phyloP scores from a whole-genome alignment of 2,329 filamentous ascomycete species.

The Coniochaeta sp. region DNA sequence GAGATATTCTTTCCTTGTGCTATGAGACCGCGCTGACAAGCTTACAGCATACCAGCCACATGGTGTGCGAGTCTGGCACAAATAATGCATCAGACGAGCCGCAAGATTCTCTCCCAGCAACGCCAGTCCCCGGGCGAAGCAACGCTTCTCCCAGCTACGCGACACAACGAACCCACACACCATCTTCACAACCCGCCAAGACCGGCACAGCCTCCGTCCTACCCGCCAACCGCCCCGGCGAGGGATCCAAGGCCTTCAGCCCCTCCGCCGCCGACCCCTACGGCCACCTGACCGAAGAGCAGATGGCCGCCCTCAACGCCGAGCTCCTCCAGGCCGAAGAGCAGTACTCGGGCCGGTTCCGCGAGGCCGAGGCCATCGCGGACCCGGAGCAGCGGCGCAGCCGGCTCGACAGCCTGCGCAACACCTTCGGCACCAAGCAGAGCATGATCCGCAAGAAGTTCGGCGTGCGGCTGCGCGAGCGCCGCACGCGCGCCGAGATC shows the following conservation, averaged over 20 bases:
- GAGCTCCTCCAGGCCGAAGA: slow-evolving; percentile 30
- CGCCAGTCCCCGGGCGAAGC: background rate
- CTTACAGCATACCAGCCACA: background rate
- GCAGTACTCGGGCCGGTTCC: slow-evolving; percentile 33
- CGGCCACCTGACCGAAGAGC: slow-evolving; percentile 29
- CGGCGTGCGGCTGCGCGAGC: slow-evolving; percentile 44
- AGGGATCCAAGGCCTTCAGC: background rate
- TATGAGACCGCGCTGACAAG: background rate
- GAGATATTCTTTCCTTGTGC: no score
- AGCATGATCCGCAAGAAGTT: slow-evolving; percentile 51
- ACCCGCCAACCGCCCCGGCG: background rate
- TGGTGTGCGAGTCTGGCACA: background rate
- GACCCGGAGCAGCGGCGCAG: slow-evolving; percentile 23
- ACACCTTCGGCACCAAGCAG: slow-evolving; percentile 48
- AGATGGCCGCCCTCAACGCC: slow-evolving; percentile 21
- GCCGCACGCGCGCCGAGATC: slow-evolving; percentile 39
- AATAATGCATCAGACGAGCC: background rate
- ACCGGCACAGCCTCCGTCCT: background rate
- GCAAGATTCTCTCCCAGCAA: background rate
- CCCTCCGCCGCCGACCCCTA: slow-evolving; percentile 26
- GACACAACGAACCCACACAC: background rate
- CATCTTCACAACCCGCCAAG: background rate
- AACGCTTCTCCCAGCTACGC: background rate
- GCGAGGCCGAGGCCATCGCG: slow-evolving; percentile 28
- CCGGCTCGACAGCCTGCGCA: slow-evolving; percentile 35